phyloP scores from a whole-genome alignment of 371 early-diverging fungal species.

The Encephalitozoon hellem region DNA sequence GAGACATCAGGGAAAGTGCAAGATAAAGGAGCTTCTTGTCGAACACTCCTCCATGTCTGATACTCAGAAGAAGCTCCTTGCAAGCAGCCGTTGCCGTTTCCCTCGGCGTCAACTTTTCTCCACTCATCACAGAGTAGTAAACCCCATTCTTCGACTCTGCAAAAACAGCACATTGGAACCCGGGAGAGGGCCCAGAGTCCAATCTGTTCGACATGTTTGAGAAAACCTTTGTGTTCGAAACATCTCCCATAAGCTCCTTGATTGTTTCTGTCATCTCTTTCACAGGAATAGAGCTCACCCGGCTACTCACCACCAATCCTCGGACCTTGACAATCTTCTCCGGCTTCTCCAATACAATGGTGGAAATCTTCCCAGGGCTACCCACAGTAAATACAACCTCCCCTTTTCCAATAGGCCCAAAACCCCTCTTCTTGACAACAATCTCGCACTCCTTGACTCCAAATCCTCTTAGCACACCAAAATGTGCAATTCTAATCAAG shows the following conservation, averaged over 20 bases:
- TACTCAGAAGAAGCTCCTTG: conserved; percentile 13
- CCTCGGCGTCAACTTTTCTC: not conserved
- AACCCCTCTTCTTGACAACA: conserved; percentile 74
- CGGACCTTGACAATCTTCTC: conserved; percentile 77
- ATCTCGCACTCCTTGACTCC: conserved; percentile 30
- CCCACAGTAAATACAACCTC: conserved; percentile 74
- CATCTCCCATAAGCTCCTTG: conserved; percentile 70
- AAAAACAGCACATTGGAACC: conserved; percentile 44
- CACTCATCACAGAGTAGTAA: conserved; percentile 19
- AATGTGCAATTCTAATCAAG: conserved; percentile 34
- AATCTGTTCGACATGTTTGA: conserved; percentile 85
- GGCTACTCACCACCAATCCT: conserved; percentile 75
- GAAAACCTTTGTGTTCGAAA: conserved; percentile 86
- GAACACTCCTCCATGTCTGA: conserved; percentile 26
- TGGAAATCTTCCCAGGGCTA: conserved; percentile 68
- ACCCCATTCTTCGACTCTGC: conserved; percentile 43
- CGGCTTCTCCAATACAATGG: conserved; percentile 67
- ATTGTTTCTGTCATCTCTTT: conserved; percentile 80
- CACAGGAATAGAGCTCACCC: conserved; percentile 83
- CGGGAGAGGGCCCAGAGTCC: conserved; percentile 68
- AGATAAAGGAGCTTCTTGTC: conserved; percentile 31
- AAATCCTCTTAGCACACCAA: conserved; percentile 17
- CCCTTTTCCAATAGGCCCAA: conserved; percentile 85
- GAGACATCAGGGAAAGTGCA: conserved; percentile 28
- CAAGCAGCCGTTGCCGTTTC: not conserved